Base-by-base conservation (phyloP, 352 stramenopile genomes). In the Saprolegnia parasitica region DNA sequence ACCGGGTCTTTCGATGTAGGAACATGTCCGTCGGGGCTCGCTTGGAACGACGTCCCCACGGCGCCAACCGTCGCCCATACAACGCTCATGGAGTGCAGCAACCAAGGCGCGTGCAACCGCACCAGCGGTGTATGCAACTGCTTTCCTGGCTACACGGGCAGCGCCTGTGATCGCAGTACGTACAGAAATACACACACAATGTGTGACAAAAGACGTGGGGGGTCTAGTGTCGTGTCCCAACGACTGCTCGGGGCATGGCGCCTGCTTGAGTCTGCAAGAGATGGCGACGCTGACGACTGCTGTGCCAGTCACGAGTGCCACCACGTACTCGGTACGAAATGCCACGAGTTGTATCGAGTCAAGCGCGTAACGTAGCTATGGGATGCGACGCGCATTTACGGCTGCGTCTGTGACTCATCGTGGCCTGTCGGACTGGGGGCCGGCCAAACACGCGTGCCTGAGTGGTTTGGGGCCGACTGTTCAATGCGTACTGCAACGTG, bases 81-180 rank as follows among this genome's bases (percentile, higher is more conserved):
- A 24, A 46, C 57, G 9, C 16, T 67, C 8, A 84, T 91, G 73
- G 89, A 98, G 73, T 98, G 93, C 76, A 93, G 84, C 32, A 97
- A 97, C 78, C 95, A 96, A 68, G 93, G 93, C 23, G 71, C 97
- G 54, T 98, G 91, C 64, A 89, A 98, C 74, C 85, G 90, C 54
- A 67, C 50, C 9, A 79, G 79, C 29, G 93, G 91, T 1, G 58
- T 81, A 21, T 98, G 93, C 72, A 71, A 79, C 40, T 98, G 93
- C 72, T 96, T 98, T 65, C 77, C 85, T 58, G 92, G 90, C 39
- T 98, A 90, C 68, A 89, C 97, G 71, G 93, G 93, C 54, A 79
- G 68, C 20, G 88, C 85, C 1, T 98, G 93, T 63, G 78, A 95
- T 46, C 83, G 90, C 54, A 80, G 63, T 71, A 56, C 24, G 42